These are phyloP conservation scores for Solanum rostratum DNA, from an alignment of 257 asterid species.

Conservation along the genomic window DNA sequence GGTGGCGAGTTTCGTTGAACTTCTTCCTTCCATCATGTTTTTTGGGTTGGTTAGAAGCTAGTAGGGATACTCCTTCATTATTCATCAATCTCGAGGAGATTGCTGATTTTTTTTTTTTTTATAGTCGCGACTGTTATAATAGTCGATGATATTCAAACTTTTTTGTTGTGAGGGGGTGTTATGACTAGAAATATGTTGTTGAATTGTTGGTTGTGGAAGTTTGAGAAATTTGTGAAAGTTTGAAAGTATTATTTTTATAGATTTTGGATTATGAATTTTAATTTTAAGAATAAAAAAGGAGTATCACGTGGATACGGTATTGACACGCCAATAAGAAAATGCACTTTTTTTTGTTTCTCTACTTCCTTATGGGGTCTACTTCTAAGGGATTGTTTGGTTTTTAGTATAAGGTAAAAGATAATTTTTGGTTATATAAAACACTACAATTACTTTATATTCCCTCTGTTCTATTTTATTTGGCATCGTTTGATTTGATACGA, in stretches of 20 bases:
- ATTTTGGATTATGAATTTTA: neutral
- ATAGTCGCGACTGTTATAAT: neutral
- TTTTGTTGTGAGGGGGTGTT: neutral
- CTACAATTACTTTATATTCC: too few relatives aligned
- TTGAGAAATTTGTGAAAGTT: neutral
- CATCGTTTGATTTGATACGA: too few relatives aligned
- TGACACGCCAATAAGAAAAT: neutral
- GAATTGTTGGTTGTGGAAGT: neutral
- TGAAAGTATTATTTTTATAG: neutral
- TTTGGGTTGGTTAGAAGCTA: conserved; percentile 14
- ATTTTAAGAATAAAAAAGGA: neutral
- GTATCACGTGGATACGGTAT: neutral
- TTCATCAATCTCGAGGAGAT: neutral
- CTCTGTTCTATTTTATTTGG: too few relatives aligned
- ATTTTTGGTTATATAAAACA: too few relatives aligned
- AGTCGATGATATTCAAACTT: neutral
- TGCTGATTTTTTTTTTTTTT: neutral
- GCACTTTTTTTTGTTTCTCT: neutral
- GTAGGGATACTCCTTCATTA: neutral
- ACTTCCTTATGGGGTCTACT: neutral
- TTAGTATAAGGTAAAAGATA: too few relatives aligned
- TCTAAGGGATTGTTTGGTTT: neutral
- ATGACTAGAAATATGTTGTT: neutral
- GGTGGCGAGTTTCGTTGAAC: neutral
- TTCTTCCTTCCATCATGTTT: neutral